Percentiles rank a stretch among this genome's conserved stretches.
These are phyloP conservation scores for Isatis tinctoria DNA, from an alignment of 345 rosid genomes.

Conservation along the genomic window DNA sequence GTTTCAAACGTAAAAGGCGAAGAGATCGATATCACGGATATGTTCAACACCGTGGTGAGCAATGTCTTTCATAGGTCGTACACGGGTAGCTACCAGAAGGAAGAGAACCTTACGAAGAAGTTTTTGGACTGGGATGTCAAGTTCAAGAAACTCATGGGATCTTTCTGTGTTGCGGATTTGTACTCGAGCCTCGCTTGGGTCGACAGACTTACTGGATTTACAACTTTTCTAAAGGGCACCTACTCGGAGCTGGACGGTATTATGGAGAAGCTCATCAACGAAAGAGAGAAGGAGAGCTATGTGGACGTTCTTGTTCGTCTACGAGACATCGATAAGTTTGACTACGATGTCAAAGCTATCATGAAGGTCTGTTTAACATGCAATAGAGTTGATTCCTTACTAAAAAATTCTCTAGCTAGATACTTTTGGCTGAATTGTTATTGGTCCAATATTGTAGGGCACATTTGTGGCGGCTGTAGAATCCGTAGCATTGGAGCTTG, in stretches of 20 bases:
- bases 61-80: conserved; percentile 43
- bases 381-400: not conserved
- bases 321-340: conserved; percentile 17
- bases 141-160: conserved; percentile 32
- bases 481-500: conserved; percentile 22
- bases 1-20: not conserved
- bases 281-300: conserved; percentile 18
- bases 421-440: not conserved
- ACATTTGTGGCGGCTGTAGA: conserved; percentile 27
- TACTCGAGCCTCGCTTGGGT: conserved; percentile 26
- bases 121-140: conserved; percentile 42
- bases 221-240: not conserved
- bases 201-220: conserved; percentile 17
- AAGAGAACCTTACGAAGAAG: conserved; percentile 37
- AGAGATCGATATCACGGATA: conserved; percentile 36
- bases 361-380: conserved; percentile 15
- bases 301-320: conserved; percentile 29
- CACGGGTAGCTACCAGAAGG: conserved; percentile 33
- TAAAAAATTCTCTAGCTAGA: no score
- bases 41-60: conserved; percentile 2
- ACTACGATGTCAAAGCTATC: conserved; percentile 33
- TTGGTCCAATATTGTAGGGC: conserved; percentile 15
- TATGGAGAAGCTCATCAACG: conserved; percentile 25
- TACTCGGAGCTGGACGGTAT: conserved; percentile 15
- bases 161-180: conserved; percentile 15